Evolutionary conservation across 768 basidiomycete species (phyloP), one percentile per base, ranked within the genome.

Genomic region (Porphyrellus cyaneotinctus): DNA sequence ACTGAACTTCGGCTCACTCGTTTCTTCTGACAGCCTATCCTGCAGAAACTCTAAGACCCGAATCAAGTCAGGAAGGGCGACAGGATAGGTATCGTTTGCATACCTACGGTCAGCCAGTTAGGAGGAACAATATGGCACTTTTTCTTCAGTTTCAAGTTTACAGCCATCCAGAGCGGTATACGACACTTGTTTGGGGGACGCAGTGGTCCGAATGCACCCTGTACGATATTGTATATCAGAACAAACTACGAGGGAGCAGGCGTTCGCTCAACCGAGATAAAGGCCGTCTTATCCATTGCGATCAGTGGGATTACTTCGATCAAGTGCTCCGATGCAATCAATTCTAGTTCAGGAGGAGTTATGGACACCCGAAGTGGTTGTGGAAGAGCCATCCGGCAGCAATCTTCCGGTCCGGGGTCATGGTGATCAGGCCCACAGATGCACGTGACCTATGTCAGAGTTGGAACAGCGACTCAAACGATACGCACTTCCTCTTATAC

Each of bases 111-210:
- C 26, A 99, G 75, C 97, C 97, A 99, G 28, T 80, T 77, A 4
- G 97, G 97, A 2, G 92, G 78, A 14, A 97, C 78, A 45, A 99
- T 92, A 59, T 91, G 85, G 56, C 95, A 97, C 70, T 94, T 95
- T 68, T 90, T 88, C 77, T 97, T 97, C 64, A 85, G 67, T 72
- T 99, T 99, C 45, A 98, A 75, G 64, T 95, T 92, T 3, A 90
- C 74, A 0, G 95, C 97, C 76, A 99, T 86, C 97, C 97, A 99
- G 4, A 98, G 74, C 1, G 97, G 97, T n/a, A 98, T 83, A 58
- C 79, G 79, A 33, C 86, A 78, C 68, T 88, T 88, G 52, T 82
- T 79, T 6, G 95, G 95, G 1, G 97, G 95, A 7, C 86, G 78
- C 48, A 99, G 81, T 18, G 97, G 95, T 3, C 97, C 97, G 61